phyloP scores from a whole-genome alignment of 129 eudicot genomes.

The Saussurea involucrata region DNA sequence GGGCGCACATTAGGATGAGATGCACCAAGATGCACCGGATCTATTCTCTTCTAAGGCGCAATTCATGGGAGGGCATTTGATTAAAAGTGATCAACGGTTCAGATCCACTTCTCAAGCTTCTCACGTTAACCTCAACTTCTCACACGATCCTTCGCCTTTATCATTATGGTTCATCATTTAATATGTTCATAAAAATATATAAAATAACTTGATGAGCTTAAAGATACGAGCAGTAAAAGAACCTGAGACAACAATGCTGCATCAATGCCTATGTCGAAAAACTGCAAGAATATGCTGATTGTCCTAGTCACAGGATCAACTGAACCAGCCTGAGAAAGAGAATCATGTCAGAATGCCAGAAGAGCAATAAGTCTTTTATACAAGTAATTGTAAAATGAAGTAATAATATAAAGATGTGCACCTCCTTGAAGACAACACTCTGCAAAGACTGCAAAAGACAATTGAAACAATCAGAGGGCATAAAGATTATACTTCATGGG shows the following conservation, averaged over 20 bases:
- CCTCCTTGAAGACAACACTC: slow-evolving; percentile 98
- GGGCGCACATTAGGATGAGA: too few species aligned
- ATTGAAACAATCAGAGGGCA: slow-evolving; percentile 22
- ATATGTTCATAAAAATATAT: not conserved
- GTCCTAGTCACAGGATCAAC: slow-evolving; percentile 93
- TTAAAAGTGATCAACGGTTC: too few species aligned
- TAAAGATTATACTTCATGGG: not conserved
- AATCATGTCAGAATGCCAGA: not conserved
- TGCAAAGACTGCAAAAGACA: slow-evolving; percentile 81
- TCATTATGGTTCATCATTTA: not conserved
- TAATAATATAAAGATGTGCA: slow-evolving; percentile 26
- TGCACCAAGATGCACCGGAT: too few species aligned
- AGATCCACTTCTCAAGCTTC: too few species aligned
- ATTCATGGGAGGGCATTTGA: too few species aligned
- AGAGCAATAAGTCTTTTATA: slow-evolving; percentile 6
- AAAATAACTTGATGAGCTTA: not conserved
- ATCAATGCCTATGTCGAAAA: slow-evolving; percentile 89
- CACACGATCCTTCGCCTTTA: too few species aligned
- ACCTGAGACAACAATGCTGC: slow-evolving; percentile 91
- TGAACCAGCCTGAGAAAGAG: slow-evolving; percentile 73
- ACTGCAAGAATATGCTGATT: slow-evolving; percentile 87
- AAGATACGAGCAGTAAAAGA: slow-evolving; percentile 13
- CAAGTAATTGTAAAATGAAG: not conserved
- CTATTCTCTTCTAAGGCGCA: too few species aligned
- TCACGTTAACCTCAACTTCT: too few species aligned